phyloP scores from a whole-genome alignment of 768 basidiomycete species.

The Trametes meyenii region DNA sequence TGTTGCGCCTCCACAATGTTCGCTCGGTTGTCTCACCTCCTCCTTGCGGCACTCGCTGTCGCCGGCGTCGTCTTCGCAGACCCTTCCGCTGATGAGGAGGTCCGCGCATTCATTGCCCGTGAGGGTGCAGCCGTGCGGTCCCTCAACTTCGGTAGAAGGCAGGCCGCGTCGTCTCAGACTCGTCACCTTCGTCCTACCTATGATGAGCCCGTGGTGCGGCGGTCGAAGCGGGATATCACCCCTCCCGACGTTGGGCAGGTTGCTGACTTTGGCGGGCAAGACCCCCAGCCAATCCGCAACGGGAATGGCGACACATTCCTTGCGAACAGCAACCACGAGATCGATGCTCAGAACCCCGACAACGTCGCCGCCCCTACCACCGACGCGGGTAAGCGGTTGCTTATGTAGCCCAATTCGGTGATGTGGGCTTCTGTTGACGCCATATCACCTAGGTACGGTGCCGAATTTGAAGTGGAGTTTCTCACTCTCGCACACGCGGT shows the following conservation, averaged over 20 bases:
- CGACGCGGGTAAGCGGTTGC: slow-evolving; percentile 25
- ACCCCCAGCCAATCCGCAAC: slow-evolving; percentile 28
- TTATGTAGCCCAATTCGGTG: neutral
- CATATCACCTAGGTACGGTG: slow-evolving; percentile 25
- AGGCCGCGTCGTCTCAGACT: slow-evolving; percentile 20
- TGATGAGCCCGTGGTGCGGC: slow-evolving; percentile 1
- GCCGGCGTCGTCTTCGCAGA: slow-evolving; percentile 9
- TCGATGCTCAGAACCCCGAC: slow-evolving; percentile 31
- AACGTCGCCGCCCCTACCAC: slow-evolving; percentile 30
- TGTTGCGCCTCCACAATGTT: slow-evolving; percentile 6
- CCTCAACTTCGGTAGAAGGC: slow-evolving; percentile 23
- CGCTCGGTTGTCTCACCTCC: slow-evolving; percentile 8
- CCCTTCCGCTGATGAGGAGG: slow-evolving; percentile 6
- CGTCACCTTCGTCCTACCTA: slow-evolving; percentile 28
- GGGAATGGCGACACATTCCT: slow-evolving; percentile 28
- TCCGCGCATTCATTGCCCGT: slow-evolving; percentile 19
- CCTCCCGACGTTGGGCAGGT: slow-evolving; percentile 29
- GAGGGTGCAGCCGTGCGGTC: slow-evolving; percentile 15
- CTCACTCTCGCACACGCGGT: slow-evolving; percentile 31
- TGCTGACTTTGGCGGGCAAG: slow-evolving; percentile 24
- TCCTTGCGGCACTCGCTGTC: slow-evolving; percentile 16
- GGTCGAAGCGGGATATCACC: slow-evolving; percentile 26
- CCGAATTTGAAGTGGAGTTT: slow-evolving; percentile 33
- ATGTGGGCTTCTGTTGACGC: slow-evolving; percentile 15
- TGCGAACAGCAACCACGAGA: slow-evolving; percentile 26